Evolutionary conservation across 768 basidiomycete species (phyloP).

Genomic region (Exsudoporus frostii): DNA sequence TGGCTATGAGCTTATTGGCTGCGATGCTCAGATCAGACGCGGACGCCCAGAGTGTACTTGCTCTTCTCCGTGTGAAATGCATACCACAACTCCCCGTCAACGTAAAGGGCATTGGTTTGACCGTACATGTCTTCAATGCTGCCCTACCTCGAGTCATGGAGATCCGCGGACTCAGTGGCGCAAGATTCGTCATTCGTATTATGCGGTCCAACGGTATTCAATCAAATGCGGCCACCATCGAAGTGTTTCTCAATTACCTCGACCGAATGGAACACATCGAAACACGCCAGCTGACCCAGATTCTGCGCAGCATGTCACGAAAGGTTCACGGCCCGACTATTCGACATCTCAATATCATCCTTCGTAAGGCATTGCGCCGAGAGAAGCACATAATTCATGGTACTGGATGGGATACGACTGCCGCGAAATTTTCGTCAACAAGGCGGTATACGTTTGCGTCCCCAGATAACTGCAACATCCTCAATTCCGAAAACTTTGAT

Average conservation of each 20-base stretch:
- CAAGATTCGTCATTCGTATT: conserved; percentile 45
- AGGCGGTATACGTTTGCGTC: conserved; percentile 17
- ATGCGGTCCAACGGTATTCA: conserved; percentile 52
- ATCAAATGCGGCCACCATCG: conserved; percentile 53
- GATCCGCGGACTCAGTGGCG: conserved; percentile 46
- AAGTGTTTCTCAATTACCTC: conserved; percentile 54
- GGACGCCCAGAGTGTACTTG: conserved; percentile 20
- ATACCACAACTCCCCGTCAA: conserved; percentile 19
- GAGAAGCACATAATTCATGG: conserved; percentile 47
- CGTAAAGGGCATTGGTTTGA: conserved; percentile 33
- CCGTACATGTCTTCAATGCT: conserved; percentile 57
- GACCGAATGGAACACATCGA: conserved; percentile 39
- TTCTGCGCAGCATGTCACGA: conserved; percentile 47
- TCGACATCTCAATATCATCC: conserved; percentile 53
- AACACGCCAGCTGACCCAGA: conserved; percentile 45
- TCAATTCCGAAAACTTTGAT: conserved; percentile 39
- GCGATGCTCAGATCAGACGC: conserved; percentile 39
- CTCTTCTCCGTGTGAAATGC: conserved; percentile 21
- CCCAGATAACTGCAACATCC: conserved; percentile 11
- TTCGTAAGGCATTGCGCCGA: conserved; percentile 49
- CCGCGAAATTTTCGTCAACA: conserved; percentile 37
- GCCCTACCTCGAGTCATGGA: conserved; percentile 50
- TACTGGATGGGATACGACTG: conserved; percentile 45
- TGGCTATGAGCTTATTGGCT: conserved; percentile 52
- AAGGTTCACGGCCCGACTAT: conserved; percentile 45